Evolutionary conservation across 148 eudicot species (phyloP).

Genomic region (Linanthus parryae): DNA sequence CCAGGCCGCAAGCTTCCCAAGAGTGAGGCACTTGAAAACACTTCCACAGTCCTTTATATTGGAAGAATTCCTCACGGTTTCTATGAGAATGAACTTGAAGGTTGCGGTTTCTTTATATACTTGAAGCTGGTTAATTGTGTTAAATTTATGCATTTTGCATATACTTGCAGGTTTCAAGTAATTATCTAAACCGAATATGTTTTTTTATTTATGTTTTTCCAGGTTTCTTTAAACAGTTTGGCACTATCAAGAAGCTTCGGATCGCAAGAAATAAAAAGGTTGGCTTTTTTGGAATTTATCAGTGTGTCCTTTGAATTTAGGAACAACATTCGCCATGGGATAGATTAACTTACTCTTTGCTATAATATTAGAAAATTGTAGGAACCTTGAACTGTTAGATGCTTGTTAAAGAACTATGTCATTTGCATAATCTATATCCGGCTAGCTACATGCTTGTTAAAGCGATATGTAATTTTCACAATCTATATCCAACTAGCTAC

Average conservation of each 20-base stretch:
- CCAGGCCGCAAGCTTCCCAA: conserved; percentile 39
- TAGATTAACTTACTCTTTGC: too few species aligned
- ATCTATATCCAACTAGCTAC: too few species aligned
- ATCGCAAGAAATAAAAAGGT: conserved; percentile 76
- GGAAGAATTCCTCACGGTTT: conserved; percentile 95
- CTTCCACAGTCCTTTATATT: conserved; percentile 64
- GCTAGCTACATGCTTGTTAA: too few species aligned
- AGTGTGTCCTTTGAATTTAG: too few species aligned
- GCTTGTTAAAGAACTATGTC: too few species aligned
- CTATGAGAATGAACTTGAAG: conserved; percentile 89
- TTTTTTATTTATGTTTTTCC: conserved; percentile 2
- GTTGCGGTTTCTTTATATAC: conserved; percentile 16
- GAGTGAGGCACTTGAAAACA: conserved; percentile 29
- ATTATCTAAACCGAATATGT: not conserved
- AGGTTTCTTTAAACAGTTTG: conserved; percentile 89
- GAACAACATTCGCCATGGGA: too few species aligned
- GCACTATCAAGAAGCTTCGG: conserved; percentile 57
- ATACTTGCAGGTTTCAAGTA: not conserved
- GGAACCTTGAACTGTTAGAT: too few species aligned
- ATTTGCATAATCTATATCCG: too few species aligned
- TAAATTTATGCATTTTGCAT: not conserved
- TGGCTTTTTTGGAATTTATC: too few species aligned
- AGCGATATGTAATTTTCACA: too few species aligned
- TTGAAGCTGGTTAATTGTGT: not conserved
- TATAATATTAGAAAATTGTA: too few species aligned